phyloP scores from a whole-genome alignment of 352 stramenopile species.

The Phytophthora brassicae region DNA sequence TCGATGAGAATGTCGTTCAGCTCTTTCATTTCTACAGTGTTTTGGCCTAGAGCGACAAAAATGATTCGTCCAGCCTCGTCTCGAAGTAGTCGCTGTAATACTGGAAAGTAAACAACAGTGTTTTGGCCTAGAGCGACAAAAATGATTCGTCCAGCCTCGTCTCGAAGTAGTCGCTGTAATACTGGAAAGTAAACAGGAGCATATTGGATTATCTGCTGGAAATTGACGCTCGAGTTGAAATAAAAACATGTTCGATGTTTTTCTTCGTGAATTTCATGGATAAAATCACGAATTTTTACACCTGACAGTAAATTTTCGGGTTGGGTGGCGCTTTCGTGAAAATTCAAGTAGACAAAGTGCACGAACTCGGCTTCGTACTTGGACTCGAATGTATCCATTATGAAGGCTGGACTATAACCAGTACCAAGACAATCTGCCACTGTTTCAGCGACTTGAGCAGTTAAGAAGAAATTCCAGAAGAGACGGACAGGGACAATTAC shows the following conservation, averaged over 20 bases:
- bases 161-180: slow-evolving; percentile 47
- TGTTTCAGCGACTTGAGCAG: slow-evolving; percentile 6
- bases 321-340: slow-evolving; percentile 10
- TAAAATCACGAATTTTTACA: slow-evolving; percentile 5
- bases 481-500: slow-evolving; percentile 30
- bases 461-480: slow-evolving; percentile 65
- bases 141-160: slow-evolving; percentile 40
- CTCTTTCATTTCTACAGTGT: slow-evolving; percentile 15
- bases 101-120: no score
- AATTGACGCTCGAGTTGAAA: slow-evolving; percentile 19
- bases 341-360: slow-evolving; percentile 63
- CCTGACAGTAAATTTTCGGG: neutral
- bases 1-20: slow-evolving; percentile 31
- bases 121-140: slow-evolving; percentile 39
- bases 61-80: slow-evolving; percentile 41
- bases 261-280: slow-evolving; percentile 42
- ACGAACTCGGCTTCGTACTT: slow-evolving; percentile 40
- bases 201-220: slow-evolving; percentile 47
- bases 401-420: slow-evolving; percentile 14
- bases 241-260: slow-evolving; percentile 37
- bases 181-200: slow-evolving; percentile 40
- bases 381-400: slow-evolving; percentile 41
- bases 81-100: slow-evolving; percentile 51
- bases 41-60: slow-evolving; percentile 37
- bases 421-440: slow-evolving; percentile 12